Base-by-base conservation (phyloP, 441 rosid species). In the Arabidopsis hybrid region DNA sequence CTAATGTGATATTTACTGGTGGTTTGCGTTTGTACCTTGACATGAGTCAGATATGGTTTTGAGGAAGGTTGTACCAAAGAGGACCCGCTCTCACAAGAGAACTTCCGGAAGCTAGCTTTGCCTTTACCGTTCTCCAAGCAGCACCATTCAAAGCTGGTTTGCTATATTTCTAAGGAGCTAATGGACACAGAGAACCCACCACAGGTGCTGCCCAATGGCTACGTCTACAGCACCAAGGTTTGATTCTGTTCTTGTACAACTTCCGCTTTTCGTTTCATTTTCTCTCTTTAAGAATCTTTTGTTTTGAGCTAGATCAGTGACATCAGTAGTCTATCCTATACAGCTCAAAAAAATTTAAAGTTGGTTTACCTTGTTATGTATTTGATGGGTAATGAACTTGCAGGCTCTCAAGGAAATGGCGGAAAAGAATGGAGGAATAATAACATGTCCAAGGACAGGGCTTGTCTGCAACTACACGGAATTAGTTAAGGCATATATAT, bases 111-210 rank as follows among this genome's bases (percentile, higher is more conserved):
- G 80, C 83, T 95, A 72, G 97, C 99, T 55, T 31, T 66, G 78
- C 95, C 94, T 10, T 80, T 92, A 67, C 99, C 97, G 0, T 91
- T 72, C 84, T 95, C 97, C 8, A 95, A 95, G 84, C 96, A 88
- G 85, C 96, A 92, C 72, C 93, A 89, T 74, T 95, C 97, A 5
- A 95, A 95, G 86, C 97, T 95, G 51, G 96, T 95, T 64, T 95
- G 97, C 81, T 91, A 88, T 81, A 91, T 95, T 79, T 86, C 99
- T 10, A 91, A 91, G 82, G 93, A 92, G 83, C 81, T 89, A n/a
- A 95, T 95, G 97, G 97, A 95, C 83, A 88, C 99, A 8, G 97
- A 92, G 87, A 95, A 95, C 76, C 97, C 97, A 32, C 99, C 99
- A 2, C 92, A 83, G 77, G 99, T 95, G 80, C 81, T 95, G 62